Base-by-base conservation (phyloP, 176 grass and related monocot genomes). In the Eremochloa ophiuroides region DNA sequence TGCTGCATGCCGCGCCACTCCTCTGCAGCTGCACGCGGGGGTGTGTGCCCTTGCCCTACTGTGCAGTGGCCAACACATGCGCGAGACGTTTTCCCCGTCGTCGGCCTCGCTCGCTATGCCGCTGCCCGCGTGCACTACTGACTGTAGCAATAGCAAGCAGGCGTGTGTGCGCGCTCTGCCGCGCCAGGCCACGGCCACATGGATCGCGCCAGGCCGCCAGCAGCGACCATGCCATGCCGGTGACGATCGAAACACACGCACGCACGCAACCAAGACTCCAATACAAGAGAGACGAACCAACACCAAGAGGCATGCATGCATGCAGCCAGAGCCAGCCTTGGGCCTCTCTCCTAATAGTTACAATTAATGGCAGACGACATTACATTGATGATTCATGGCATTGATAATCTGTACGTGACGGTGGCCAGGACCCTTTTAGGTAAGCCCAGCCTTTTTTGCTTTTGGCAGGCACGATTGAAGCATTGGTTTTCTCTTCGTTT, bases 361-460 rank as follows among this genome's bases (percentile, higher is more conserved):
- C 51, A 55, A 55, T 55, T 55, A 87, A 87, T 64, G 20, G 33
- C 20, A 4, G 4, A 2, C n/a, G 65, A 83, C 66, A 59, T 46
- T 48, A 73, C 85, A 64, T 77, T 76, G 62, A 71, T 29, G 68
- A 26, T 31, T 34, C 46, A 53, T 22, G 40, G 56, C 86, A 73
- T 78, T 83, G 31, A 78, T 66, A 56, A 65, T 60, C 44, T 62
- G 71, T 76, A 76, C 79, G 79, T 71, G 33, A 71, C 44, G 68
- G 23, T 66, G 3, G 80, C n/a, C n/a, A n/a, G n/a, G n/a, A n/a
- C 80, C 42, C 73, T 79, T 88, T 88, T 84, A 88, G 75, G 81
- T 84, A 84, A 69, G 17, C 23, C 47, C 81, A 84, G 76, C 76
- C 63, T 84, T 88, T 84, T 88, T 88, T 69, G 28, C 50, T 53